Evolutionary conservation across 768 basidiomycete species (phyloP).

Genomic region (Pleurotus ostreatus): DNA sequence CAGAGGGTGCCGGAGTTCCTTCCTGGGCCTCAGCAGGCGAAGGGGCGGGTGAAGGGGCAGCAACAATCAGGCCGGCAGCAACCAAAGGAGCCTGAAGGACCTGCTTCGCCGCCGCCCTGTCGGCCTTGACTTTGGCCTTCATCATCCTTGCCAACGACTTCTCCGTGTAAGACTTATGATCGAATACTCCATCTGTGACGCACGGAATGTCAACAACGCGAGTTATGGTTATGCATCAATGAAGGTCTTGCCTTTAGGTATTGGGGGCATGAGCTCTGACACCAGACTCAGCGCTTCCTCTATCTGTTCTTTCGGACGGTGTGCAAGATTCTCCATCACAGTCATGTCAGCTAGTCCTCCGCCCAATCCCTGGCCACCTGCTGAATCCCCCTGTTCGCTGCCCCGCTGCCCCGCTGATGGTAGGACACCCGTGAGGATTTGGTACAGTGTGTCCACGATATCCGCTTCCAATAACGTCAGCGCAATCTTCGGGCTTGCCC

Average conservation of each 20-base stretch:
- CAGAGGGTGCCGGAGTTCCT: conserved; percentile 16
- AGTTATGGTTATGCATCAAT: neutral
- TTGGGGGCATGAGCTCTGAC: conserved; percentile 88
- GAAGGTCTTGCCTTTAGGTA: conserved; percentile 71
- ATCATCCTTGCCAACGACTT: conserved; percentile 73
- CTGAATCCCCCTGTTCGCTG: conserved; percentile 58
- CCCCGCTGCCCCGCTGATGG: conserved; percentile 57
- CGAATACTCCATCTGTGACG: conserved; percentile 85
- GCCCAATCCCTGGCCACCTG: conserved; percentile 72
- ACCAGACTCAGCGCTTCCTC: conserved; percentile 90
- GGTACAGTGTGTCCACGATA: conserved; percentile 89
- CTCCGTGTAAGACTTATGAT: conserved; percentile 86
- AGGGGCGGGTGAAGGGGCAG: conserved; percentile 18
- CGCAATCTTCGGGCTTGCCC: conserved; percentile 85
- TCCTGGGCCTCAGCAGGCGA: conserved; percentile 14
- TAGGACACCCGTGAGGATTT: conserved; percentile 91
- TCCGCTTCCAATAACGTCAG: conserved; percentile 86
- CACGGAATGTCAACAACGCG: neutral
- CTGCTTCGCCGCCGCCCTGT: conserved; percentile 67
- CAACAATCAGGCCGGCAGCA: conserved; percentile 10
- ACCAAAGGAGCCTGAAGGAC: conserved; percentile 26
- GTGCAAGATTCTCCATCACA: conserved; percentile 95
- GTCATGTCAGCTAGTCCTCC: conserved; percentile 94
- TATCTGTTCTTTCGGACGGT: conserved; percentile 94
- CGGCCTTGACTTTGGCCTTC: conserved; percentile 82